Conservation (phyloP, 768 basidiomycete genomes). For the Auriscalpium vulgare region DNA sequence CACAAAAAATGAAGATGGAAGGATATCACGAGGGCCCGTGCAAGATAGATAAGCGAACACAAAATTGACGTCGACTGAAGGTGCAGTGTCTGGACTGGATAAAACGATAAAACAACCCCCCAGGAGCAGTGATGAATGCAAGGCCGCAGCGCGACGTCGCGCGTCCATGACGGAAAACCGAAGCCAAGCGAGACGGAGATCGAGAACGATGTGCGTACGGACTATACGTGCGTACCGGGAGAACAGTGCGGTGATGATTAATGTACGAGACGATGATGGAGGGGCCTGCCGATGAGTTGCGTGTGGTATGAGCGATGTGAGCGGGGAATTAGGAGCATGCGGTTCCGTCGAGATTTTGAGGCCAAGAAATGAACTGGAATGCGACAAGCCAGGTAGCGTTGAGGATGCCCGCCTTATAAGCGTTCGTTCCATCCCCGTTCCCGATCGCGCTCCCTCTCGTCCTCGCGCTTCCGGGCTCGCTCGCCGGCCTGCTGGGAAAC, state of each 20-base stretch:
- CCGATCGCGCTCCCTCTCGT: constrained; percentile 6
- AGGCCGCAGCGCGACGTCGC: not conserved
- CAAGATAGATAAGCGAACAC: constrained; percentile 11
- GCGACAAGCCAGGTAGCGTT: not conserved
- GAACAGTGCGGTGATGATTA: not conserved
- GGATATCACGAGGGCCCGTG: constrained; percentile 11
- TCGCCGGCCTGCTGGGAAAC: constrained; percentile 76
- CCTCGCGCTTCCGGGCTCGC: constrained; percentile 20
- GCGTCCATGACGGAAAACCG: not conserved
- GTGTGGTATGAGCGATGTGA: not conserved
- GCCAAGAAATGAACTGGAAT: not conserved
- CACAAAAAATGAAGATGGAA: constrained; percentile 8
- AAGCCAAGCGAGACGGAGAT: not conserved
- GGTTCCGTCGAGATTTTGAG: not conserved
- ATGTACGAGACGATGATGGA: not conserved
- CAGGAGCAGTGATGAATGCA: not conserved
- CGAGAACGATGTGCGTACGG: not conserved
- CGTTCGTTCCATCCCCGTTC: constrained; percentile 8
- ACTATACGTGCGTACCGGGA: not conserved
- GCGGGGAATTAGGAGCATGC: not conserved
- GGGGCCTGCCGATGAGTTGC: not conserved
- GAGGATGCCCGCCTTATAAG: not conserved
- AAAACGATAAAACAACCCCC: not conserved
- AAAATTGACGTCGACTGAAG: constrained; percentile 2
- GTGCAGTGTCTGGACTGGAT: not conserved